Evolutionary conservation across 352 stramenopile species (phyloP), one percentile per base, ranked within the genome.

Genomic region (Pythium myriotylum): DNA sequence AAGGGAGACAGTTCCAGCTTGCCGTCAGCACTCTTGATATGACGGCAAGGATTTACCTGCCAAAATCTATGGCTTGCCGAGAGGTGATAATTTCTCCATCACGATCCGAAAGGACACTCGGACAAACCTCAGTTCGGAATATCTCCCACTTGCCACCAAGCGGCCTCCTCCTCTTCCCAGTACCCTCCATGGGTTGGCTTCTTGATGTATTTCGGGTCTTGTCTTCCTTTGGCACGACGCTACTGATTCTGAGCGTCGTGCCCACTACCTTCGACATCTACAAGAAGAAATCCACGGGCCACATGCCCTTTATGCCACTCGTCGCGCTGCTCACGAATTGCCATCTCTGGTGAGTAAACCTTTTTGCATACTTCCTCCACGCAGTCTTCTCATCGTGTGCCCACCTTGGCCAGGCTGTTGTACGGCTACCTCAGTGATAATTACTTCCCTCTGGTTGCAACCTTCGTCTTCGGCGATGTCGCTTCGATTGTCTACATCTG

Each of bases 181-280:
- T 35, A 10, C 5, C 29, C 32, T 13, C 65, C 14, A 84, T 74
- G 7, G 81, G 70, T 22, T 65, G 46, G 27, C 68, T 84, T n/a
- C 73, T 74, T 19, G 63, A 76, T 54, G 53, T 78, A 43, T 59
- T 81, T 51, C 58, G 66, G 32, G 63, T 69, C 9, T 54, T 81
- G 41, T 63, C 73, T 6, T 68, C 73, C 17, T 76, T 62, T 41
- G 67, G 58, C 3, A 63, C 70, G 26, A 63, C 40, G 0, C 41
- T 67, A 32, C 81, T 81, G 70, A 74, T 79, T 58, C 54, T 77
- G 7, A 86, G 76, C n/a, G 72, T 72, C 20, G 63, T 70, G 19
- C 63, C 72, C n/a, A 52, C 70, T 0, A 67, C 83, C 27, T 67
- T 66, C 20, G 61, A 59, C 0, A 71, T 81, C 50, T 52, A 72